Evolutionary conservation across 805 yeast species (phyloP).

Genomic region (Metschnikowia sp.): DNA sequence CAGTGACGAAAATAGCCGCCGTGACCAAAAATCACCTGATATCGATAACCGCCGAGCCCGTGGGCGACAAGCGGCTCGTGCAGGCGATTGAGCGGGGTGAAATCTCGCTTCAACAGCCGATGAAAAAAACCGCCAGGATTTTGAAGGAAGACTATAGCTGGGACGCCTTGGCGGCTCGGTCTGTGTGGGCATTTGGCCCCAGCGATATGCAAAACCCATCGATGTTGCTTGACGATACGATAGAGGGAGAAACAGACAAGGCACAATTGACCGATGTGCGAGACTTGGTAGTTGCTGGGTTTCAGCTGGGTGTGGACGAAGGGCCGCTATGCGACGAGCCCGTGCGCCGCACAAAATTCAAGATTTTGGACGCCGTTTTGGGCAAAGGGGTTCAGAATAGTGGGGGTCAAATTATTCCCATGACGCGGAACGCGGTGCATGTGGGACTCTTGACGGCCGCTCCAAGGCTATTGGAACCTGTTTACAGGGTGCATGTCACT

Average conservation of each 20-base stretch:
- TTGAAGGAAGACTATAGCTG: conserved; percentile 62
- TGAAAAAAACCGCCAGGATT: conserved; percentile 47
- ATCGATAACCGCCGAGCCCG: conserved; percentile 74
- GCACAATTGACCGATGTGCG: conserved; percentile 41
- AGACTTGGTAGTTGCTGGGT: conserved; percentile 68
- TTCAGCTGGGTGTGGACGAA: conserved; percentile 75
- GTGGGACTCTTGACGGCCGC: conserved; percentile 73
- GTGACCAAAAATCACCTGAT: conserved; percentile 47
- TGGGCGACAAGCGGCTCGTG: conserved; percentile 48
- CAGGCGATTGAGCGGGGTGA: conserved; percentile 53
- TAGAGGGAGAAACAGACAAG: conserved; percentile 66
- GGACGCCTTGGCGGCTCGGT: conserved; percentile 82
- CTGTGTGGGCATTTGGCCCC: conserved; percentile 77
- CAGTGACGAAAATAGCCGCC: conserved; percentile 63
- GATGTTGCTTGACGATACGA: conserved; percentile 64
- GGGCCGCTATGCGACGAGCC: conserved; percentile 95
- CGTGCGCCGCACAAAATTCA: conserved; percentile 65
- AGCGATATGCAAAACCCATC: conserved; percentile 48
- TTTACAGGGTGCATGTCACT: conserved; percentile 56
- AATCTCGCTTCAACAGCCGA: conserved; percentile 33
- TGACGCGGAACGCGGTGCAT: conserved; percentile 80
- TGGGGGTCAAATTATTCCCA: conserved; percentile 74
- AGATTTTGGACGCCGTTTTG: conserved; percentile 58
- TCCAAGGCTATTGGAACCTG: conserved; percentile 82
- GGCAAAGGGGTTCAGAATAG: conserved; percentile 48